Evolutionary conservation across 1,139 yeast species (phyloP), one percentile per base, ranked within the genome.

Genomic region (Debaryomycetaceae sp.): DNA sequence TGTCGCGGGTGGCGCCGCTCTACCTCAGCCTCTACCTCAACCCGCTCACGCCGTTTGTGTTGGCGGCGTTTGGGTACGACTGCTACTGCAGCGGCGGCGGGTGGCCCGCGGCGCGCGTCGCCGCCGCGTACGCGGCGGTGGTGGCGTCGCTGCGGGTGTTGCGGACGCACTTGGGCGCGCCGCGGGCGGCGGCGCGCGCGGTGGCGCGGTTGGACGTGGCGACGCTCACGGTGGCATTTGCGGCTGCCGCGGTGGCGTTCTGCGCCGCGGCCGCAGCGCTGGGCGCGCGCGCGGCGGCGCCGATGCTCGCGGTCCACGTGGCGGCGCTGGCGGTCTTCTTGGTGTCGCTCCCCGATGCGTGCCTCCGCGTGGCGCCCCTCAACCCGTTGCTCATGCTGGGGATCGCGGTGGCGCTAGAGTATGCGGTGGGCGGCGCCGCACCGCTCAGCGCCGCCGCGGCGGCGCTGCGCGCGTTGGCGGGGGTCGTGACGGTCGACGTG

Each of bases 11-110:
- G 3, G 38, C 53, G 2, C 51, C 50, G 30, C 32, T 59, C 9
- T 43, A 40, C 18, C 39, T 60, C 20, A 61, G 61, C 4, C 45
- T 58, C 13, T 55, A 50, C 33, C 36, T 56, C 35, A 51, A 56
- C 36, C 51, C 44, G 11, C 46, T 49, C 41, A 58, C 53, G 29
- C 35, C 49, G 9, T 58, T 56, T 39, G 53, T 63, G 2, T 38
- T 50, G 12, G 27, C 49, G 18, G 45, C 54, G 20, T 46, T 57
- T 23, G 21, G 49, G 8, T 36, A 43, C 18, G 62, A 59, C 31
- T 25, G 46, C 9, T 45, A 40, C 30, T 30, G 31, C 12, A 29
- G 41, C 2, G 23, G 21, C 5, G 43, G 43, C 28, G 35, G 39
- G n/a, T n/a, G n/a, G n/a, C n/a, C 29, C n/a, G 22, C 17, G 6